phyloP scores from a whole-genome alignment of 306 rosid genomes.

The Rosa chinensis region DNA sequence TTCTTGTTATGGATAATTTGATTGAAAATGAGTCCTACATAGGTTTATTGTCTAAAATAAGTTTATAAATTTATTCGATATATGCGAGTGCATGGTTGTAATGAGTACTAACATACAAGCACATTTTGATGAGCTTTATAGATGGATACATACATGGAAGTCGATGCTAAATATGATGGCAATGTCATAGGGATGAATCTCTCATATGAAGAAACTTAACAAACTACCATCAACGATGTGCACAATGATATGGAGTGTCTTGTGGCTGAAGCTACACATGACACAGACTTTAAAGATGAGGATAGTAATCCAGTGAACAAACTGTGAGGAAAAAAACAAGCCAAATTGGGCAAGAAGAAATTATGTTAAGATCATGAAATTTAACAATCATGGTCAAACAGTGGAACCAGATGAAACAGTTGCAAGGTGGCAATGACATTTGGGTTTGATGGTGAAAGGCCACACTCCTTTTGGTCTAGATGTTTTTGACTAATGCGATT shows the following conservation, averaged over 20 bases:
- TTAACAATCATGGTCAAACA: background rate
- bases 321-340: background rate
- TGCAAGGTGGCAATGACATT: background rate
- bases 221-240: background rate
- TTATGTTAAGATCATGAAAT: background rate
- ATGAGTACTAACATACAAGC: background rate
- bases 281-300: background rate
- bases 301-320: background rate
- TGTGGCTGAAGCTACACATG: background rate
- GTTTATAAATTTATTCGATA: no score
- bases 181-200: background rate
- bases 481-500: background rate
- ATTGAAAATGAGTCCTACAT: no score
- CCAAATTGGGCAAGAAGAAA: background rate
- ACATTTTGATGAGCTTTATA: background rate
- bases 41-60: no score
- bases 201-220: background rate
- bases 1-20: no score
- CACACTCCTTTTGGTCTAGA: no score
- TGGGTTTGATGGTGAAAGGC: background rate
- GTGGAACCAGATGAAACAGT: no score
- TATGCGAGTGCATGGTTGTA: no score
- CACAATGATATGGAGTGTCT: background rate
- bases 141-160: background rate
- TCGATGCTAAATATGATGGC: background rate